Evolutionary conservation across 2,329 filamentous ascomycete genomes (phyloP).

Genomic region (Grosmannia clavigera): DNA sequence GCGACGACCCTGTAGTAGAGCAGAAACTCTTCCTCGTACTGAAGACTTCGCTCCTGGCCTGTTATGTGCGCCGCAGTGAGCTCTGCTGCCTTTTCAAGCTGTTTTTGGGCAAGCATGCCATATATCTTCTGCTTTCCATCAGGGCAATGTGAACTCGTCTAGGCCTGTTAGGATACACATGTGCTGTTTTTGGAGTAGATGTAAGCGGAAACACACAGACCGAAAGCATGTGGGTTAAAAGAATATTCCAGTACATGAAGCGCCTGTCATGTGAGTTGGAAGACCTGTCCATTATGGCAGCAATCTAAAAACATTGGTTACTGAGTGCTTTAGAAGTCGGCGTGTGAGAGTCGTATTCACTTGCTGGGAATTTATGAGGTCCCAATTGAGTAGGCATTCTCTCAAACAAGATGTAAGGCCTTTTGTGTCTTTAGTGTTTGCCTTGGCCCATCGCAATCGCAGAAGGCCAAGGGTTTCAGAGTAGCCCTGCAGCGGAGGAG

Average conservation of each 20-base stretch:
- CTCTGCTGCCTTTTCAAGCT: constrained; percentile 31
- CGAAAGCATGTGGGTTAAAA: constrained; percentile 39
- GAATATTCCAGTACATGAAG: constrained; percentile 43
- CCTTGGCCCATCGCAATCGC: constrained; percentile 38
- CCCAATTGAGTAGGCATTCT: constrained; percentile 41
- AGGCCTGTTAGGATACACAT: constrained; percentile 12
- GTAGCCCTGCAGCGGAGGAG: constrained; percentile 22
- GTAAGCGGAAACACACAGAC: constrained; percentile 18
- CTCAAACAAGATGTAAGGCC: constrained; percentile 33
- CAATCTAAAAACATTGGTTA: constrained; percentile 29
- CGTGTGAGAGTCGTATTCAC: constrained; percentile 18
- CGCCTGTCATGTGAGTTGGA: constrained; percentile 31
- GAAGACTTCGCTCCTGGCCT: constrained; percentile 19
- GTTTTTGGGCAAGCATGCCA: constrained; percentile 35
- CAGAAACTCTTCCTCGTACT: constrained; percentile 36
- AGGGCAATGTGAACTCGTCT: constrained; percentile 34
- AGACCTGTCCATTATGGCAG: constrained; percentile 38
- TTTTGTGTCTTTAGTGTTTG: constrained; percentile 30
- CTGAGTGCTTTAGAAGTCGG: not conserved
- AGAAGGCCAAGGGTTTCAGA: constrained; percentile 36
- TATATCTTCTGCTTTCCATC: constrained; percentile 39
- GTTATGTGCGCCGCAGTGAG: constrained; percentile 15
- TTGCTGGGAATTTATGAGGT: constrained; percentile 44
- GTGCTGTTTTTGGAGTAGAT: not conserved
- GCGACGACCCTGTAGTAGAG: constrained; percentile 36